A percentile compares a stretch with the other conserved stretches of the same genome.
Evolutionary conservation across 305 asterid species (phyloP).

Genomic region (Solanum hybrid): DNA sequence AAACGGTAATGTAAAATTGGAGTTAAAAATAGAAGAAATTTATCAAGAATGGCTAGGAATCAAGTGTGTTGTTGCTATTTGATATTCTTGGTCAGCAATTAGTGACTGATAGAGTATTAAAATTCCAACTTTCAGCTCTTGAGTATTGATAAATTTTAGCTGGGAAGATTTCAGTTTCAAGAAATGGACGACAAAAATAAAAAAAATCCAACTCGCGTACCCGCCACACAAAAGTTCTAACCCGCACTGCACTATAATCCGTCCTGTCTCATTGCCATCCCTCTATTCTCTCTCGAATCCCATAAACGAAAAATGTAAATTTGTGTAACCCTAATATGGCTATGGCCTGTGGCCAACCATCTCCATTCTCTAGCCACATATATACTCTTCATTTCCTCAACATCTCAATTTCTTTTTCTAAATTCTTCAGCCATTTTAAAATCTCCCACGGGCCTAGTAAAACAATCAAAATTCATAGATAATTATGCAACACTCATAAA

Average conservation of each 20-base stretch:
- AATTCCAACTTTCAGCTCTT: neutral
- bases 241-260: neutral
- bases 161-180: neutral
- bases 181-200: neutral
- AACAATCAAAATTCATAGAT: neutral
- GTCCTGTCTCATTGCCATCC: neutral
- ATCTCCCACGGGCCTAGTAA: neutral
- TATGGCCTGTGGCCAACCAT: neutral
- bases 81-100: neutral
- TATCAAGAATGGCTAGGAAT: neutral
- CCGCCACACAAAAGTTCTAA: neutral
- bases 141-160: neutral
- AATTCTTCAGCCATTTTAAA: neutral
- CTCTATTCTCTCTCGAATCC: neutral
- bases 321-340: neutral
- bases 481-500: neutral
- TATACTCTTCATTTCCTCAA: neutral
- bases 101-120: neutral
- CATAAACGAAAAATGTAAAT: neutral
- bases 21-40: neutral
- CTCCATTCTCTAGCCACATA: neutral
- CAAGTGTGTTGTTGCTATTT: neutral
- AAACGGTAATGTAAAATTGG: neutral
- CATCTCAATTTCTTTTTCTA: neutral
- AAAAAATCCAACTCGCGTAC: neutral